Evolutionary conservation across 768 basidiomycete genomes (phyloP), one percentile per base, ranked within the genome.

Genomic region (Termitomyces sp.): DNA sequence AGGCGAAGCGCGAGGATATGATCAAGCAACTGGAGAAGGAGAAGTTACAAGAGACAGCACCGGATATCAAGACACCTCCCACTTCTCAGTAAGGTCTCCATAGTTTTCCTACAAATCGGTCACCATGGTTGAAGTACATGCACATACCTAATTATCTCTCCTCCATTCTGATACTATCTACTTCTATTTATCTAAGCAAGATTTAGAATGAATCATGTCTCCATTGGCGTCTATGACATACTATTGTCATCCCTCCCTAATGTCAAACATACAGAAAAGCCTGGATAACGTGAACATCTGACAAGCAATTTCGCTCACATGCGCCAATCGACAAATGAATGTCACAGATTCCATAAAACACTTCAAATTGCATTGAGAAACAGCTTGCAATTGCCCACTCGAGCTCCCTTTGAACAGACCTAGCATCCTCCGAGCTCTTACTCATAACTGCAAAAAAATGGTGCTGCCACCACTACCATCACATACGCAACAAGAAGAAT

Each of bases 1-100:
- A 77, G 63, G 74, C 71, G 7, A 75, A 74, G 68, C 67, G 73
- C 54, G 72, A 83, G 68, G 71, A 74, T 63, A 69, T 75, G 73
- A 41, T 74, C 63, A 66, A 69, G 40, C 70, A 66, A 48, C 64
- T 64, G 53, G 62, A 69, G 56, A 62, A 58, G 47, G 71, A 76
- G 50, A 66, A 68, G 40, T 33, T 35, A 4, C 52, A 57, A 26
- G 57, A 46, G 33, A 40, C 51, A 35, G 23, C 67, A 50, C 18
- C 63, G 26, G 61, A 53, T 12, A 41, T 33, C 44, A 60, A 56
- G 40, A 46, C 64, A 2, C 41, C 64, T 32, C 49, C 53, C 32
- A 49, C 62, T 28, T 44, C 59, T 30, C 40, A 58, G 40, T 62
- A 26, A 56, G 10, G 14, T 50, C 18, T 30, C 26, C 5, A 14